These are phyloP conservation scores for Skeletonema menzelii DNA, from an alignment of 108 stramenopile genomes.

Conservation along the genomic window DNA sequence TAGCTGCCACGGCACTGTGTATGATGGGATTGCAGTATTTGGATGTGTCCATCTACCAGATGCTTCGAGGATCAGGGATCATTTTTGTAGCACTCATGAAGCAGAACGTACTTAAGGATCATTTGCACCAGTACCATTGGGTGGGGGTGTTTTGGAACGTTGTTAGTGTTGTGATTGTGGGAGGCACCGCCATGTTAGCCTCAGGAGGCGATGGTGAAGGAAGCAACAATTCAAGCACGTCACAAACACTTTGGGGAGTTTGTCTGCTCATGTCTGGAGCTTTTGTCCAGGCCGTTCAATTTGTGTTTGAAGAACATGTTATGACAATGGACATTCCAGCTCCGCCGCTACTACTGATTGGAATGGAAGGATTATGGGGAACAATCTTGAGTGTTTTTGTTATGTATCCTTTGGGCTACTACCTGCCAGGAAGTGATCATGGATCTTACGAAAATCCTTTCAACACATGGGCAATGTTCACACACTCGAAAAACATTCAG, in stretches of 20 bases:
- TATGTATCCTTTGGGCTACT: conserved; percentile 84
- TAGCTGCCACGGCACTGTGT: conserved; percentile 81
- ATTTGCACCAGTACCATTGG: conserved; percentile 81
- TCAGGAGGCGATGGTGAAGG: conserved; percentile 23
- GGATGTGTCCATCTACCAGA: conserved; percentile 86
- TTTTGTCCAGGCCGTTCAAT: conserved; percentile 88
- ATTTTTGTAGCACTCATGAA: conserved; percentile 94
- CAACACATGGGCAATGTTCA: conserved; percentile 79
- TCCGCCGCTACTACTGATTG: conserved; percentile 87
- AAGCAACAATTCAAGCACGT: conserved; percentile 10
- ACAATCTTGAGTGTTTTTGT: conserved; percentile 72
- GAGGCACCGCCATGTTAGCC: conserved; percentile 71
- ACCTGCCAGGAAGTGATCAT: conserved; percentile 86
- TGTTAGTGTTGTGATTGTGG: conserved; percentile 79
- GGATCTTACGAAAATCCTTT: conserved; percentile 88
- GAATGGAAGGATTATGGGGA: conserved; percentile 94
- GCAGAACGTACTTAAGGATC: conserved; percentile 74
- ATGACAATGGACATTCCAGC: conserved; percentile 85
- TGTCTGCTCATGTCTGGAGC: conserved; percentile 82
- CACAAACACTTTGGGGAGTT: conserved; percentile 78
- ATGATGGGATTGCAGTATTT: conserved; percentile 90
- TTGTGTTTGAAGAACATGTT: conserved; percentile 93
- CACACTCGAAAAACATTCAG: conserved; percentile 64
- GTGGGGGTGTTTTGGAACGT: conserved; percentile 88
- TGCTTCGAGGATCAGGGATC: conserved; percentile 87